A percentile compares a stretch with the other conserved stretches of the same genome.
These are phyloP conservation scores for Paraconiothyrium sp. DNA, from an alignment of 2,329 filamentous ascomycete genomes.

Conservation along the genomic window DNA sequence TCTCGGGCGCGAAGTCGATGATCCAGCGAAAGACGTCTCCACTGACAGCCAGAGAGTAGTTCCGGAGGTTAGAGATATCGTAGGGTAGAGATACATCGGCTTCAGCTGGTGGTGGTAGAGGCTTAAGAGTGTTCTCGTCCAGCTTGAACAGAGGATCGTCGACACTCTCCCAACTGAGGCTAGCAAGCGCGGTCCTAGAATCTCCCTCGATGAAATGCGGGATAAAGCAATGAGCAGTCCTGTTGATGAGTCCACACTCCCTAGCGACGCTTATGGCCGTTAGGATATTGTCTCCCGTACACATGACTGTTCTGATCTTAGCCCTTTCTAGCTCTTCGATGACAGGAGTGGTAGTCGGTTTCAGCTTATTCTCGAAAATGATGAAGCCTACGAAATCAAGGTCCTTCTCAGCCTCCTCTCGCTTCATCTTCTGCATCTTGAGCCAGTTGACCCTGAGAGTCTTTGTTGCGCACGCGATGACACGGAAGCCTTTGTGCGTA, in stretches of 20 bases:
- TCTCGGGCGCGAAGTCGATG: constrained; percentile 86
- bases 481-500: constrained; percentile 94
- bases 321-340: constrained; percentile 84
- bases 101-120: constrained; percentile 74
- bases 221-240: constrained; percentile 87
- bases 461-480: constrained; percentile 93
- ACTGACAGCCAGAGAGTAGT: constrained; percentile 88
- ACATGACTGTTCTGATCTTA: constrained; percentile 91
- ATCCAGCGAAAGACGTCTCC: constrained; percentile 98
- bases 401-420: constrained; percentile 81
- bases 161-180: constrained; percentile 91
- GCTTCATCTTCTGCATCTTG: constrained; percentile 92
- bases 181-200: constrained; percentile 75
- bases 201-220: constrained; percentile 87
- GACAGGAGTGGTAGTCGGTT: constrained; percentile 82
- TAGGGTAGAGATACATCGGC: constrained; percentile 86
- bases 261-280: constrained; percentile 95
- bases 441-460: constrained; percentile 93
- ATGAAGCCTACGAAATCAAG: constrained; percentile 96
- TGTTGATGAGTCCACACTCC: constrained; percentile 85
- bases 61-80: constrained; percentile 79
- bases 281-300: constrained; percentile 96
- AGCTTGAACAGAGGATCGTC: constrained; percentile 82
- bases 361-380: constrained; percentile 98
- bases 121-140: constrained; percentile 82